These are phyloP conservation scores for Brassica hybrid DNA, from an alignment of 441 rosid species.

Conservation along the genomic window DNA sequence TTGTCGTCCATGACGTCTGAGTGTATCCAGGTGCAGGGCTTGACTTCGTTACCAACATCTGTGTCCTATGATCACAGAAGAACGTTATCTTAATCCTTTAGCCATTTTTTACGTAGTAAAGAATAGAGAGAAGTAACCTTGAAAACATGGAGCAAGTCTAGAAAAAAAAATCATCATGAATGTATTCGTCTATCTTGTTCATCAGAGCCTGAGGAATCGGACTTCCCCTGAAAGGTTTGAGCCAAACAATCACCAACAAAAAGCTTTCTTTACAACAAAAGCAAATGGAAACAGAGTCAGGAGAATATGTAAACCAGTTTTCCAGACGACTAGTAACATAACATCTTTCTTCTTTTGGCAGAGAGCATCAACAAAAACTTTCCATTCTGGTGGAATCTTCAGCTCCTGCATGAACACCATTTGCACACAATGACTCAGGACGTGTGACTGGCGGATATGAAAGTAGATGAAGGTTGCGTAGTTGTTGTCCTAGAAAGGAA, in stretches of 20 bases:
- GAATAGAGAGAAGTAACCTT: slow-evolving; percentile 55
- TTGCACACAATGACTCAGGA: slow-evolving; percentile 44
- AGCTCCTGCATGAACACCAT: slow-evolving; percentile 36
- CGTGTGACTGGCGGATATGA: slow-evolving; percentile 66
- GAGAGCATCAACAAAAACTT: slow-evolving; percentile 58
- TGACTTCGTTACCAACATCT: slow-evolving; percentile 47
- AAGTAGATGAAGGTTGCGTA: slow-evolving; percentile 76
- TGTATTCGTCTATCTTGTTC: slow-evolving; percentile 72
- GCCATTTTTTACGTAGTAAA: too few relatives aligned
- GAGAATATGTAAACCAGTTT: slow-evolving; percentile 57
- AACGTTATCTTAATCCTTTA: slow-evolving; percentile 7
- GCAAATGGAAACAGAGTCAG: slow-evolving; percentile 10
- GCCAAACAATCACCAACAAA: slow-evolving; percentile 13
- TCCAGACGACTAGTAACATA: slow-evolving; percentile 50
- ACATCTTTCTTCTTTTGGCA: slow-evolving; percentile 60
- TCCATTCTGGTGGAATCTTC: slow-evolving; percentile 76
- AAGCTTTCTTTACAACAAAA: slow-evolving; percentile 24
- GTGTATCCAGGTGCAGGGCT: slow-evolving; percentile 89
- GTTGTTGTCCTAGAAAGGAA: slow-evolving; percentile 83
- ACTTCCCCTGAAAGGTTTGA: slow-evolving; percentile 71
- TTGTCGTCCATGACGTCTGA: slow-evolving; percentile 96
- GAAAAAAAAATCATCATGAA: slow-evolving; percentile 67
- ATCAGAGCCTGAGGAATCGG: slow-evolving; percentile 76
- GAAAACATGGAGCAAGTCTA: slow-evolving; percentile 53
- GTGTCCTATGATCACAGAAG: slow-evolving; percentile 50